Base-by-base conservation (phyloP, 1,284 basidiomycete species). In the Garcileccinum viscosum region DNA sequence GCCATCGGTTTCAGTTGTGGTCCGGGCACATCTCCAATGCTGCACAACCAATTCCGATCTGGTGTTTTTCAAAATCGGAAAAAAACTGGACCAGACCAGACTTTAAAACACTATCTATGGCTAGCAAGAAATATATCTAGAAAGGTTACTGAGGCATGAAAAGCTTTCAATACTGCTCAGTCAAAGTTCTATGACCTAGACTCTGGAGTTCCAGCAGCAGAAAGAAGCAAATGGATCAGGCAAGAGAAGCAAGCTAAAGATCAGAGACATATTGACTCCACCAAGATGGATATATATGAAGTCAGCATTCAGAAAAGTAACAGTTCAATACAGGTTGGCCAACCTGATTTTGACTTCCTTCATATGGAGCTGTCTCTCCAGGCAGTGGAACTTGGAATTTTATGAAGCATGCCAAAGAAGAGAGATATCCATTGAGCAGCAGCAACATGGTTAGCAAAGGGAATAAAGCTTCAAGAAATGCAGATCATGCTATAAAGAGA, bases 41-140 rank as follows among this genome's bases (percentile, higher is more conserved):
- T 3, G 15, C 15, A 15, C 12, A 38, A 47, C 44, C 22, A 5
- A 22, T 47, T n/a, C 9, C 9, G 22, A 22, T 47, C 44, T 7
- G 9, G 44, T 47, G 22, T 17, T 22, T 22, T 15, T 47, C 19
- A 47, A 9, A 19, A 22, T 1, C 8, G n/a, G 12, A 9, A 33
- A 33, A 62, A 62, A 15, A 62, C 61, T 6, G 22, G 19, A 62
- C 61, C 22, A 22, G 30, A 62, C 40, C 30, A 22, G 40, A 62
- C 61, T 62, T 62, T 62, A 0, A 62, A 62, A 44, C 40, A 62
- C 61, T 62, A 63, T 53, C 56, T 40, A n/a, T n/a, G n/a, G n/a
- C n/a, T n/a, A n/a, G n/a, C n/a, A n/a, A n/a, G n/a, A n/a, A n/a
- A n/a, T n/a, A n/a, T n/a, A n/a, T n/a, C n/a, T n/a, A n/a, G n/a